Evolutionary conservation across 2,329 filamentous ascomycete genomes (phyloP).

Genomic region (Hawksworthiomyces lignivorus): DNA sequence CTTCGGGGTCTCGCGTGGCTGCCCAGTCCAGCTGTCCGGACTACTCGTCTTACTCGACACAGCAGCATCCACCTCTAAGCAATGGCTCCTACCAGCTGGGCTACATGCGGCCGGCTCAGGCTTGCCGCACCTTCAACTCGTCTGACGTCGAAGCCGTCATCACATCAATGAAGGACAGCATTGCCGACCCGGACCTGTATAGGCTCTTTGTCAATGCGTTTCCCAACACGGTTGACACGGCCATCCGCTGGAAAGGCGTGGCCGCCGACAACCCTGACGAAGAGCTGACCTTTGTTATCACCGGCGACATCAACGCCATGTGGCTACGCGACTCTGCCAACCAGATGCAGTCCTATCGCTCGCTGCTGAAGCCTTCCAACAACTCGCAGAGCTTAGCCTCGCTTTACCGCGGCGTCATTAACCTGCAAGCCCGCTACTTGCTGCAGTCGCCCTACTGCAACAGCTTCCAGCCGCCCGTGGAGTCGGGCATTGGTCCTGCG

Average conservation of each 20-base stretch:
- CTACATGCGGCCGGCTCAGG: conserved; percentile 66
- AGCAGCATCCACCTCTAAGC: conserved; percentile 63
- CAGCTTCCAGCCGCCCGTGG: conserved; percentile 81
- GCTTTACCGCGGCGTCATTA: conserved; percentile 67
- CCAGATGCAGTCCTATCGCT: conserved; percentile 67
- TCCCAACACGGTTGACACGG: conserved; percentile 55
- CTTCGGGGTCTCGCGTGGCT: too few species aligned
- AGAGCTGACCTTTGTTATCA: conserved; percentile 60
- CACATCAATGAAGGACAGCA: conserved; percentile 55
- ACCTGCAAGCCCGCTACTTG: conserved; percentile 67
- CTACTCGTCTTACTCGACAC: conserved; percentile 52
- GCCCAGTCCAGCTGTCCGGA: conserved; percentile 56
- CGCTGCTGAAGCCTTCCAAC: conserved; percentile 47
- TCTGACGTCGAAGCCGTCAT: conserved; percentile 71
- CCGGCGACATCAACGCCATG: conserved; percentile 24
- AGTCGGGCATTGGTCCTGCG: conserved; percentile 56
- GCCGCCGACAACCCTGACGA: conserved; percentile 15
- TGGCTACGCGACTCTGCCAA: conserved; percentile 41
- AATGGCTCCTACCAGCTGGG: conserved; percentile 68
- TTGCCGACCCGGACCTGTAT: conserved; percentile 69
- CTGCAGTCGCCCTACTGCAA: conserved; percentile 76
- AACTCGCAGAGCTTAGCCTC: conserved; percentile 54
- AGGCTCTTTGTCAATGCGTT: conserved; percentile 65
- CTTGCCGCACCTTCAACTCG: conserved; percentile 76
- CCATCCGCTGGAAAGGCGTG: conserved; percentile 17